Evolutionary conservation across 768 basidiomycete species (phyloP), one percentile per base, ranked within the genome.

Genomic region (Amanita rubescens): DNA sequence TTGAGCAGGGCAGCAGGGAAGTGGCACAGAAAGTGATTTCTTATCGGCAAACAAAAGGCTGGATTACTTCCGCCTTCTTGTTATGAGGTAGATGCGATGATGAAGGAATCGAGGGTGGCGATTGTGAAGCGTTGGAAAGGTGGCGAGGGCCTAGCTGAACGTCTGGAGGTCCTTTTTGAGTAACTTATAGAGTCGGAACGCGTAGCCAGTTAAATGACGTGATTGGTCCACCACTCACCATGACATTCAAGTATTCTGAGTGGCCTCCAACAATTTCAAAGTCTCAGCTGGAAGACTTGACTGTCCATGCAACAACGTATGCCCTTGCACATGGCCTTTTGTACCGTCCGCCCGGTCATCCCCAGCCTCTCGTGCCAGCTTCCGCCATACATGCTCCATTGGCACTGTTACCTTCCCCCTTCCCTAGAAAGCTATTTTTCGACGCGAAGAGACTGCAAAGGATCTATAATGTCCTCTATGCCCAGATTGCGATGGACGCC

Each of bases 361-460:
- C 66, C 30, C 78, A 82, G 53, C 71, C 81, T 1, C 62, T 71
- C 22, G 60, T 70, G 42, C 82, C 86, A 1, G 79, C 81, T 10
- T 81, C 84, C n/a, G 85, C 84, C 0, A 90, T 94, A 59, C 90
- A 96, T 64, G 94, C 94, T 0, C 96, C 96, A 0, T 71, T 97
- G 57, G 79, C 94, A 0, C 74, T 99, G 37, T 79, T 94, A 59
- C 95, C 96, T 1, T 82, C 91, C 0, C 91, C 94, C 0, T 81
- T 96, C 58, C 94, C 95, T 1, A 76, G 85, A 12, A 52, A 66
- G 2, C 71, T 90, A 12, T 96, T 94, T 63, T 60, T 78, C 3
- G 73, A 75, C 17, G 91, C 88, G 0, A 67, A 77, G 54, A 65
- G 68, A 37, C 65, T 98, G 3, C 94, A 97, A 63, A 75, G 75